Percentiles rank a stretch among this genome's conserved stretches.
These are phyloP conservation scores for Populus hybrid DNA, from an alignment of 441 rosid species.

Conservation along the genomic window DNA sequence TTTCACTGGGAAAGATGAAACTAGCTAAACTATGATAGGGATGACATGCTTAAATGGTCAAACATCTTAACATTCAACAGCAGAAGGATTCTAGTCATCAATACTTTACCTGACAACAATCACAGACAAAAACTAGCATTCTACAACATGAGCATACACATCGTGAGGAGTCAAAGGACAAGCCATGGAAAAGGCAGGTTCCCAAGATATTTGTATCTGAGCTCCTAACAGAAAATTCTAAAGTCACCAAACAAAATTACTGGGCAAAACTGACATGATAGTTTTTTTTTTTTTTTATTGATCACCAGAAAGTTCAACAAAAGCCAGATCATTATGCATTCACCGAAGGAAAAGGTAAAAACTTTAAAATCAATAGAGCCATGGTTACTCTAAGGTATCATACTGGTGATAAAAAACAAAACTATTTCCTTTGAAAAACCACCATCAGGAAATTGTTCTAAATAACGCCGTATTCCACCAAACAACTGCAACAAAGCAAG, in stretches of 20 bases:
- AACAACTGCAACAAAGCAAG: conserved; percentile 55
- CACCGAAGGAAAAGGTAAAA: not conserved
- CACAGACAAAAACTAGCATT: conserved; percentile 93
- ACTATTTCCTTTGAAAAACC: conserved; percentile 92
- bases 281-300: not conserved
- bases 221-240: conserved; percentile 88
- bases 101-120: conserved; percentile 57
- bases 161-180: conserved; percentile 70
- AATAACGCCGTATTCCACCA: conserved; percentile 93
- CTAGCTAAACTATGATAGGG: not conserved
- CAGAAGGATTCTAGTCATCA: not conserved
- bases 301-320: not conserved
- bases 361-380: not conserved
- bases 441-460: conserved; percentile 86
- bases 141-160: conserved; percentile 72
- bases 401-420: conserved; percentile 97
- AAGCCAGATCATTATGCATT: not conserved
- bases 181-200: conserved; percentile 66
- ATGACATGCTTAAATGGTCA: not conserved
- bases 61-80: not conserved
- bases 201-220: conserved; percentile 53
- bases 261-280: not conserved
- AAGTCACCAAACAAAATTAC: conserved; percentile 19
- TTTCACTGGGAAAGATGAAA: not conserved
- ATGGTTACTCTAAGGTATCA: conserved; percentile 1